Evolutionary conservation across 164 flowering plant genomes (phyloP).

Genomic region (Akebia trifoliata): DNA sequence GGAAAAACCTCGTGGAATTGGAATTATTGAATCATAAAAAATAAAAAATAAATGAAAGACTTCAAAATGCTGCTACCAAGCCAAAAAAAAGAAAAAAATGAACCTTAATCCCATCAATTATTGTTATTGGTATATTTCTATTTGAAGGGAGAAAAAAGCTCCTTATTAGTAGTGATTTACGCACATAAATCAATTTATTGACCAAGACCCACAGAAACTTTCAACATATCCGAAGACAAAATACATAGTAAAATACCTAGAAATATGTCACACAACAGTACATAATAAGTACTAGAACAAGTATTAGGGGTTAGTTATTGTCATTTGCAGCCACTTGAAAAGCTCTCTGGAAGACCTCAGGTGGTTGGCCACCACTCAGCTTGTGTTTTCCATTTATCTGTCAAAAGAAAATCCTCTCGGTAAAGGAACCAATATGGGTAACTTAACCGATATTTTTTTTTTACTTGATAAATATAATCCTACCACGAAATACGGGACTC

Average conservation of each 20-base stretch:
- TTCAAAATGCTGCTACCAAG: too few species aligned
- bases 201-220: not conserved
- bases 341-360: constrained; percentile 69
- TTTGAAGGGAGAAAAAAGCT: not conserved
- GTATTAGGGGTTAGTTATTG: not conserved
- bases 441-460: not conserved
- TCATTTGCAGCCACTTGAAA: constrained; percentile 49
- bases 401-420: constrained; percentile 3
- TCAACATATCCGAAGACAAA: too few species aligned
- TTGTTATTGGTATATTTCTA: too few species aligned
- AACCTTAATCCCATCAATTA: too few species aligned
- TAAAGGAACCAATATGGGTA: not conserved
- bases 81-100: too few species aligned
- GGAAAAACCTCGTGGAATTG: too few species aligned
- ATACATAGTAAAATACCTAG: too few species aligned
- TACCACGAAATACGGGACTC: constrained; percentile 83
- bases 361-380: constrained; percentile 81
- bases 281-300: too few species aligned
- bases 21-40: too few species aligned
- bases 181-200: not conserved
- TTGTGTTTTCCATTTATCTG: constrained; percentile 77
- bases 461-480: constrained; percentile 6
- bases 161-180: not conserved
- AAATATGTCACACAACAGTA: too few species aligned
- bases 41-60: too few species aligned